Base-by-base conservation (phyloP, 2,329 filamentous ascomycete genomes). In the Colletotrichum magnum region DNA sequence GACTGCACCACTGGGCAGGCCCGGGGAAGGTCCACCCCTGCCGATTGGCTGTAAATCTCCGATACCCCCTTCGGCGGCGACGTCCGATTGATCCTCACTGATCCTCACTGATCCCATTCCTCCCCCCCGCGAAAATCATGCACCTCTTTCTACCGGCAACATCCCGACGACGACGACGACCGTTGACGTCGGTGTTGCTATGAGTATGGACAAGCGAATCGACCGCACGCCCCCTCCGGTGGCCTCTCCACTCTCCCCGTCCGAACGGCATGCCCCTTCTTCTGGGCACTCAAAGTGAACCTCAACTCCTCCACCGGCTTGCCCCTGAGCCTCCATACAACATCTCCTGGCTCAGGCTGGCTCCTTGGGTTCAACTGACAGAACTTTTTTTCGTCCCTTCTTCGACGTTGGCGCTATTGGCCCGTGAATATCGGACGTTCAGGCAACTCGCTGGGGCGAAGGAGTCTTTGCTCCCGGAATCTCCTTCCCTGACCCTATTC, bases 201-300 rank as follows among this genome's bases (percentile, higher is more conserved):
- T 24, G 21, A 4, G 32, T 10, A 7, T 18, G 18, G 32, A 10
- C 32, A 10, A 36, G 21, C 21, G 21, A 36, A 36, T 12, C 32
- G 32, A 36, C 32, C 32, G 32, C 32, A 36, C 32, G 32, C 32
- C 32, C 32, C 32, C 9, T 10, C 7, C 32, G 9, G 32, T 10
- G 32, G 7, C 32, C 26, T 64, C 18, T 16, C 41, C 12, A 24
- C 21, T n/a, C 16, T 43, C 41, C 13, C 41, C 41, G 41, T 43
- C 16, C 13, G 41, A n/a, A n/a, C 13, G 41, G 41, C 41, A 28
- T 64, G 36, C 67, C 66, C 67, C 56, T 66, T 61, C 56, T 60
- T 56, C 57, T 66, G 56, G 67, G 67, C 62, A 69, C 62, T 69
- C 62, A 67, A 69, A 69, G 56, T 69, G 67, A 66, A 69, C 67